Conservation (phyloP, 2,329 filamentous ascomycete species). For the Shiraia bambusicola region DNA sequence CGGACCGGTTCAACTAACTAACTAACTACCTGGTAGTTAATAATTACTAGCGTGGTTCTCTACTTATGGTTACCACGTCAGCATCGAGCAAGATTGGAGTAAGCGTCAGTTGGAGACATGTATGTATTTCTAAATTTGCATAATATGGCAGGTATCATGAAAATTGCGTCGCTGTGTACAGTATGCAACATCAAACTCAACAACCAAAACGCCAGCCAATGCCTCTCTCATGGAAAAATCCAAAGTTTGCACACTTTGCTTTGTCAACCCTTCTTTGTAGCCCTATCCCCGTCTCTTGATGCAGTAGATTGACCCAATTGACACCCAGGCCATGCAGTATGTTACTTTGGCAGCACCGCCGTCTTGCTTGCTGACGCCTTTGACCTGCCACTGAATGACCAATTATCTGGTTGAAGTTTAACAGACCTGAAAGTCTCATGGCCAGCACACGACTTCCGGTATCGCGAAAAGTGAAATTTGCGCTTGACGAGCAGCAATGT, state of each 20-base stretch:
- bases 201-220: constrained; percentile 36
- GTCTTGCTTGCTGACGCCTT: background rate
- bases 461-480: constrained; percentile 16
- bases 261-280: background rate
- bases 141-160: constrained; percentile 14
- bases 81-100: no score
- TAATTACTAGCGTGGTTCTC: no score
- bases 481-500: background rate
- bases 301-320: no score
- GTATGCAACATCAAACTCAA: constrained; percentile 24
- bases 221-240: constrained; percentile 18
- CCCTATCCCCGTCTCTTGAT: background rate
- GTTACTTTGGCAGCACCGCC: no score
- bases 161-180: constrained; percentile 22
- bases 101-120: background rate
- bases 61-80: no score
- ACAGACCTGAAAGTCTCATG: constrained; percentile 33
- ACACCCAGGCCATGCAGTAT: no score
- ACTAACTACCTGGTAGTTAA: no score
- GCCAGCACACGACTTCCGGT: constrained; percentile 39
- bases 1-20: constrained; percentile 18
- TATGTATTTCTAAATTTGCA: constrained; percentile 1
- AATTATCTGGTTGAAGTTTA: background rate
- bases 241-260: background rate
- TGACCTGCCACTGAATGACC: background rate